Evolutionary conservation across 129 eudicot genomes (phyloP), one percentile per base, ranked within the genome.

Genomic region (Flaveria brownii): DNA sequence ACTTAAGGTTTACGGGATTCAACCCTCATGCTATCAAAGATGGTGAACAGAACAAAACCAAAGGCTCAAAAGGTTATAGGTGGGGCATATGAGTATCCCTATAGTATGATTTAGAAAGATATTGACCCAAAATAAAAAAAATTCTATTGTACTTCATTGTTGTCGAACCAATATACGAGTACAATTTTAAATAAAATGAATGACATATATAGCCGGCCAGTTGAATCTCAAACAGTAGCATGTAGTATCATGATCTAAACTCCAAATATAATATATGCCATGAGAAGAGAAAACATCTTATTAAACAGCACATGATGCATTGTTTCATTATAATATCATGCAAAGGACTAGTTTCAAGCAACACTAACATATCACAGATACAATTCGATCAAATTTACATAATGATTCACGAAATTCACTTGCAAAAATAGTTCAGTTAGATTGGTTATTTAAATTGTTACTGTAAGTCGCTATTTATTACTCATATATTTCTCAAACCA

Each of bases 1-100:
- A 83, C 28, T 73, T 25, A 49, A 71, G 47, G 84, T 54, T 78
- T 12, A 81, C 78, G 70, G 86, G 80, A 33, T 60, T 57, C 10
- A 69, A 70, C 36, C 70, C 70, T 45, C 30, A 68, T 15, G 51
- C 71, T 45, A 59, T 57, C 22, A 78, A 28, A 78, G 12, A 57
- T 11, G 23, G 41, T 9, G 76, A 36, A n/a, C 14, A 45, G 0
- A 20, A 65, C n/a, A 76, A 65, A 65, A 50, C 51, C 5, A 57
- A 68, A 41, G 70, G 62, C 47, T 70, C 62, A 8, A 57, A 45
- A 70, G 76, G 70, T 46, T 30, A 26, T 45, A 11, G 9, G 36
- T 78, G 39, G 63, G 62, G 70, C 14, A 57, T 2, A 43, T 57
- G 50, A 78, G 17, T n/a, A 69, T 62, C 59, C 50, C 22, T 51